Base-by-base conservation (phyloP, 441 rosid genomes). In the Metrosideros polymorpha region DNA sequence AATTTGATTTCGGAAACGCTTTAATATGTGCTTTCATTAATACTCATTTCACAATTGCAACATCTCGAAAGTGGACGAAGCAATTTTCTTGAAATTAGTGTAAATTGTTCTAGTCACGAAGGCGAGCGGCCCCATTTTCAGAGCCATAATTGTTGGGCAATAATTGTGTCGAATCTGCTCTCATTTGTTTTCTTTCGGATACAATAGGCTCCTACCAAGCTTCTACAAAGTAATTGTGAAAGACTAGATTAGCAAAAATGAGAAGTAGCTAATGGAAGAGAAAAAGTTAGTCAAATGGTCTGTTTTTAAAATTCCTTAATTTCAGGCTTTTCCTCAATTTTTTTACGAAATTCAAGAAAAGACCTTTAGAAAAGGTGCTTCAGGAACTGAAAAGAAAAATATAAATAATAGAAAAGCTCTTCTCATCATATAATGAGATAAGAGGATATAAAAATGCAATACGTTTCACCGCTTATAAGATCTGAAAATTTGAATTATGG, bases 1-100 rank as follows among this genome's bases (percentile, higher is more conserved):
- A 0, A n/a, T 57, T 57, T n/a, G 18, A 6, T 7, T 1, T 14
- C 5, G 6, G 0, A 1, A 2, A 19, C 9, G 35, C 5, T n/a
- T 57, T 57, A n/a, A 13, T 57, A n/a, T n/a, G 17, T 29, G 19
- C 14, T 6, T 59, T 29, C 29, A 14, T n/a, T 15, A 29, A 59
- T n/a, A 6, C 3, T 13, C 1, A 6, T 59, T 57, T 49, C 12
- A 49, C 51, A 12, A 49, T 49, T 4, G 15, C 51, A 13, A 50
- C 52, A 13, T 17, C 52, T 50, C 52, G 5, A 13, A 13, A 50
- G 13, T 50, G 52, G 6, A 50, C 52, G 6, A 50, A 50, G 6
- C 17, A 39, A 3, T 59, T 59, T 59, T 59, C 5, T 59, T 0
- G 22, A 59, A 56, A 59, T 59, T 7, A 7, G 22, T 6, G 22